phyloP scores from a whole-genome alignment of 805 yeast species.

The Schwanniomyces occidentalis region DNA sequence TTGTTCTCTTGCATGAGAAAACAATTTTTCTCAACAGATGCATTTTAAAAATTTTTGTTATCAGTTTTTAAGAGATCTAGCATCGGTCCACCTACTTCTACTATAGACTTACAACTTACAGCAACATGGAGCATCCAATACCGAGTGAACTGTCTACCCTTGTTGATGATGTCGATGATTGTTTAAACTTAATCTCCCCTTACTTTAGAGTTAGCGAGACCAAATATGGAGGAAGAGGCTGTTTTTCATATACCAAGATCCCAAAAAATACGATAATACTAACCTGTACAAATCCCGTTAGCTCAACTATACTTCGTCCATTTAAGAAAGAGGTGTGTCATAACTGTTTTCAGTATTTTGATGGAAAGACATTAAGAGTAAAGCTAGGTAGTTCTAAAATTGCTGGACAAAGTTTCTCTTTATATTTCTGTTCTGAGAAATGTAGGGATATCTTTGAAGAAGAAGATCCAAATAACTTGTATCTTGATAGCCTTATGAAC shows the following conservation, averaged over 20 bases:
- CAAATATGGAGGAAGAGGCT: constrained; percentile 51
- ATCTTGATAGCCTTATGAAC: constrained; percentile 34
- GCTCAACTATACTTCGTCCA: constrained; percentile 49
- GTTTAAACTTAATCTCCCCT: neutral
- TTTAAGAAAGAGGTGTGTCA: constrained; percentile 66
- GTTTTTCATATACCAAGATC: constrained; percentile 48
- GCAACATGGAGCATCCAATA: neutral
- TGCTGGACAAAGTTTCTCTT: constrained; percentile 34
- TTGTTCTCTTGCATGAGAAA: neutral
- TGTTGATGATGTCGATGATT: neutral
- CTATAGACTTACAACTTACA: too few relatives aligned
- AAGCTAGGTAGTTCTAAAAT: constrained; percentile 23
- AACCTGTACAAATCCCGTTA: constrained; percentile 41
- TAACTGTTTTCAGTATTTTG: constrained; percentile 49
- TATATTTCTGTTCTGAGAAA: constrained; percentile 54
- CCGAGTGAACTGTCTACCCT: neutral
- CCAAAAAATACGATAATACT: constrained; percentile 42
- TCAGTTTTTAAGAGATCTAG: too few relatives aligned
- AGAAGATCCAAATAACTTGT: constrained; percentile 36
- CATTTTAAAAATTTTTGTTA: too few relatives aligned
- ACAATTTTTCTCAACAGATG: neutral
- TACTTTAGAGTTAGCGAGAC: constrained; percentile 1
- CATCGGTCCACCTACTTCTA: too few relatives aligned
- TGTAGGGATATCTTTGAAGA: constrained; percentile 41
- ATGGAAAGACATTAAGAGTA: constrained; percentile 48